phyloP scores from a whole-genome alignment of 345 rosid species.

The Eucalyptus curtisii region DNA sequence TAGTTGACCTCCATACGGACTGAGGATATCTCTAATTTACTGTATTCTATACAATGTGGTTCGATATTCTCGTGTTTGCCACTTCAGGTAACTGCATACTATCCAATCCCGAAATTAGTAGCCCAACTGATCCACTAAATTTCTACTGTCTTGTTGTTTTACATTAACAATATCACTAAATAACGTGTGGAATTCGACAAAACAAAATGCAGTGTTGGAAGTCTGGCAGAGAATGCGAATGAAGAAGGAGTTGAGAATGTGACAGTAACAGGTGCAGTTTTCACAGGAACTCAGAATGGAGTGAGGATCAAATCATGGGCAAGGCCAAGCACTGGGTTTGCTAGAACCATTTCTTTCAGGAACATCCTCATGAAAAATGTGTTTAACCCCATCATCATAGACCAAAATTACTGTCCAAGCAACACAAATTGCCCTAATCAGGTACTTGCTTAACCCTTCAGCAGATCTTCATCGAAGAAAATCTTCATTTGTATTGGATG shows the following conservation, averaged over 20 bases:
- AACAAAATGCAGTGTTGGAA: conserved; percentile 36
- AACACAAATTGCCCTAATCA: conserved; percentile 25
- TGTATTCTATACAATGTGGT: not conserved
- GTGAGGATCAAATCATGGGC: conserved; percentile 63
- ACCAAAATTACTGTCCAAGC: conserved; percentile 54
- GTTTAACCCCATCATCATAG: conserved; percentile 36
- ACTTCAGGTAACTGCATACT: not conserved
- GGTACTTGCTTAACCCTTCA: conserved; percentile 1
- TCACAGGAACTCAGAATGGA: conserved; percentile 35
- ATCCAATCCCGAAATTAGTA: not conserved
- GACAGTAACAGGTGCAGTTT: conserved; percentile 19
- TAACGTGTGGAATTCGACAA: not conserved
- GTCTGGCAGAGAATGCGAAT: conserved; percentile 19
- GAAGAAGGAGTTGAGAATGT: conserved; percentile 51
- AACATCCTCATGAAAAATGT: conserved; percentile 24
- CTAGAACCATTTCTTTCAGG: conserved; percentile 19
- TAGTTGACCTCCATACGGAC: not conserved
- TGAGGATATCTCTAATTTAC: not conserved
- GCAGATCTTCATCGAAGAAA: not conserved
- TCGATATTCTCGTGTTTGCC: not conserved
- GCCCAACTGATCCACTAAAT: not conserved
- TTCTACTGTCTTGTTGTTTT: not conserved
- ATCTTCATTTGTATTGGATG: not conserved
- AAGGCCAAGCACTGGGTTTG: conserved; percentile 46
- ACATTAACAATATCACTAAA: not conserved